Evolutionary conservation across 2,329 filamentous ascomycete species (phyloP), one percentile per base, ranked within the genome.

Genomic region (Botrytis squamosa): DNA sequence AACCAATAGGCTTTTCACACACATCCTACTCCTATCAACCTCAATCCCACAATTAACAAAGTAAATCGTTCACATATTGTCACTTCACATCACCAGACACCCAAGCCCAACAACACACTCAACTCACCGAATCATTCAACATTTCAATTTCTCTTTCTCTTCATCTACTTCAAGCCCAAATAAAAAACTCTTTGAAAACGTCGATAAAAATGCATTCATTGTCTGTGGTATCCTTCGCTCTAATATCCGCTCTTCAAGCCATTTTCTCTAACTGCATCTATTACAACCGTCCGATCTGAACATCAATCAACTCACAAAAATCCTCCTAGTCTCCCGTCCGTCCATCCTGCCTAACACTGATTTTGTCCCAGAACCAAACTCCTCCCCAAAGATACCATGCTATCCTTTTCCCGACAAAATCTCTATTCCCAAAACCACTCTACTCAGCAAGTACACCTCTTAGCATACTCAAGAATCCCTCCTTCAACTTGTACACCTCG

Each of bases 381-480:
- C 49, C 49, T 42, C 38, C 42, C 22, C 10, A 33, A 7, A 42
- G 66, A 42, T 42, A 42, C 40, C 25, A 6, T 18, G 10, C 36
- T 29, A 18, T 12, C 20, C n/a, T 4, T 22, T 42, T 10, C 16
- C 36, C 38, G 33, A 25, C 14, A 33, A 20, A 22, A 44, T n/a
- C 29, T 57, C 49, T 42, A 42, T 44, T 33, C 22, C 18, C 20
- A 25, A 42, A 25, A 14, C 38, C 10, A 42, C n/a, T 57, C 80
- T 88, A 95, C 79, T 93, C 88, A 40, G 94, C 93, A 80, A 97
- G 85, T 59, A 97, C 93, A 79, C 90, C 88, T 78, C 94, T 89
- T 80, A 97, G 83, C 92, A 97, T 96, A 69, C 88, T 85, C 81
- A 95, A 83, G 82, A 98, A 97, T 75, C 91, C 90, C 7, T 93